phyloP scores from a whole-genome alignment of 164 flowering plant genomes.

The Macadamia tetraphylla region DNA sequence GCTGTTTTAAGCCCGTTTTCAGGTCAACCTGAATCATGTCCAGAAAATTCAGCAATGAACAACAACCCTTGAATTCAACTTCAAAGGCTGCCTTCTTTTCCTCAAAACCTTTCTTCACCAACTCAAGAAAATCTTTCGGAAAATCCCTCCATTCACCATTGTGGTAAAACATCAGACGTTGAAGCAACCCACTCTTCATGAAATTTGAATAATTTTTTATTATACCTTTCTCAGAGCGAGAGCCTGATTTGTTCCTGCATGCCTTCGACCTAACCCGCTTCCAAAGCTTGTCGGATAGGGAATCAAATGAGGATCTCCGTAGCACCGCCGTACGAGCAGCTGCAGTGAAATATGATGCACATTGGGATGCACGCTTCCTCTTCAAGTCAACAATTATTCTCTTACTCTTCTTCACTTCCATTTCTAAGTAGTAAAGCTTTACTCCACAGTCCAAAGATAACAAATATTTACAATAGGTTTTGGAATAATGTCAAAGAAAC shows the following conservation, averaged over 20 bases:
- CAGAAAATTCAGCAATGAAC: constrained; percentile 53
- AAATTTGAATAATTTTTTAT: constrained; percentile 53
- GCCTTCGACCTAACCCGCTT: constrained; percentile 49
- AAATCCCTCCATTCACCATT: constrained; percentile 71
- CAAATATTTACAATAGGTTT: background rate
- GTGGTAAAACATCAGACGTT: constrained; percentile 58
- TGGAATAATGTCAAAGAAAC: constrained; percentile 8
- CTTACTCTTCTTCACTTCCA: constrained; percentile 52
- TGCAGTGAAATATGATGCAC: constrained; percentile 23
- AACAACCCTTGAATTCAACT: constrained; percentile 42
- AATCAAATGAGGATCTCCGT: background rate
- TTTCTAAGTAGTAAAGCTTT: constrained; percentile 31
- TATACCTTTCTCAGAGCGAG: constrained; percentile 33
- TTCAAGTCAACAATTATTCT: constrained; percentile 37
- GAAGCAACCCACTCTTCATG: constrained; percentile 50
- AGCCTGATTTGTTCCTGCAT: constrained; percentile 19
- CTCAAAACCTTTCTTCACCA: constrained; percentile 43
- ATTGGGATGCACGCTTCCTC: constrained; percentile 45
- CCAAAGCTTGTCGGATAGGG: constrained; percentile 22
- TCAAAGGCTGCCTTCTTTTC: constrained; percentile 48
- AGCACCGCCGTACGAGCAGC: constrained; percentile 14
- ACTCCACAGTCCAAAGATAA: constrained; percentile 14
- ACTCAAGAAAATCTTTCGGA: constrained; percentile 33
- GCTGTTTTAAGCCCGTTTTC: constrained; percentile 46
- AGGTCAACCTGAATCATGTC: constrained; percentile 63